phyloP scores from a whole-genome alignment of 2,329 filamentous ascomycete species.

The Trichoderma harzianum region DNA sequence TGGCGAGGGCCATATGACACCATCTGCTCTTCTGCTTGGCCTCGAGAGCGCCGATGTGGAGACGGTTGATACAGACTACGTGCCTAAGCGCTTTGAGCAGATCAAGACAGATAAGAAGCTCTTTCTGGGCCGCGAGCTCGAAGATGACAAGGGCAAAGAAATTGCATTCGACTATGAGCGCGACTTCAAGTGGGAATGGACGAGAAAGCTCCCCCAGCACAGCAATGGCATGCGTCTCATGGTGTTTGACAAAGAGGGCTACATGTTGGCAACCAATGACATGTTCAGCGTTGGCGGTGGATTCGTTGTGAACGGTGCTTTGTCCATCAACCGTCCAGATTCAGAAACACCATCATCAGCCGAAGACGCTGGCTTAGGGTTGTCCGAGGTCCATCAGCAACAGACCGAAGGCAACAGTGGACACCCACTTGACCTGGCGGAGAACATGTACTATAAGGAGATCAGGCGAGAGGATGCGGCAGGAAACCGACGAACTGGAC shows the following conservation, averaged over 20 bases:
- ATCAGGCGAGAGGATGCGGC: conserved; percentile 8
- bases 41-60: conserved; percentile 9
- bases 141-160: conserved; percentile 6
- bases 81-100: conserved; percentile 12
- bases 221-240: conserved; percentile 14
- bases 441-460: conserved; percentile 15
- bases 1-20: conserved; percentile 13
- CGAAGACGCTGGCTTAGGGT: neutral
- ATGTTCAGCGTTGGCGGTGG: conserved; percentile 12
- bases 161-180: conserved; percentile 10
- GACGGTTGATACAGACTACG: conserved; percentile 9
- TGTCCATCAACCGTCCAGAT: neutral
- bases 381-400: neutral
- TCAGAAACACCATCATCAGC: neutral
- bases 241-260: conserved; percentile 14
- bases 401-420: neutral
- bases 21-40: conserved; percentile 10
- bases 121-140: neutral
- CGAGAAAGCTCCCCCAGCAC: conserved; percentile 4
- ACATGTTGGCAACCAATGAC: conserved; percentile 15
- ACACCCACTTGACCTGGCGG: conserved; percentile 6
- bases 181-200: conserved; percentile 13
- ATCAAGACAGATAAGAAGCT: conserved; percentile 13
- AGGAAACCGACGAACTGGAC: conserved; percentile 1
- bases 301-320: conserved; percentile 11